Evolutionary conservation across 352 stramenopile species (phyloP), one percentile per base, ranked within the genome.

Genomic region (Phytophthora lateralis): DNA sequence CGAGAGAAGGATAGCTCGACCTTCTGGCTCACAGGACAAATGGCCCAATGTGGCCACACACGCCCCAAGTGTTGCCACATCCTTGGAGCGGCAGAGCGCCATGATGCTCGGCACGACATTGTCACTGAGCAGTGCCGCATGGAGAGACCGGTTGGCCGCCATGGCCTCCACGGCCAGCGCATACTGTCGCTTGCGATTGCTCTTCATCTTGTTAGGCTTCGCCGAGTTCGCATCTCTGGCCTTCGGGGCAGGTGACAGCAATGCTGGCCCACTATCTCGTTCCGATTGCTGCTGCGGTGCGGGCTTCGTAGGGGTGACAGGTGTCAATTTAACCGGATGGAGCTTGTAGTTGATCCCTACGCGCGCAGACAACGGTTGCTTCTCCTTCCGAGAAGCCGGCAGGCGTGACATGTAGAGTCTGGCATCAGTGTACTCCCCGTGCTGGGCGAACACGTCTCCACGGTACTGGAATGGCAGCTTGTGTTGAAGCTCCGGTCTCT

Each of bases 361-460:
- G 12, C 54, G 59, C 14, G 58, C 58, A 10, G 64, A 69, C 26
- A 72, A n/a, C 44, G 58, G 64, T 30, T 72, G 63, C 38, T 68
- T 72, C 48, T 72, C 58, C 41, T 87, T 89, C 15, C 74, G 68
- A 37, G 78, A 83, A 3, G 75, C 71, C 7, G 81, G 76, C 9
- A 93, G 45, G 3, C 83, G 76, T 15, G 83, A 93, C 68, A 93
- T 85, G 64, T 93, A 93, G 17, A 93, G 50, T 24, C 71, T 73
- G 0, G 77, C 81, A 12, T 93, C 81, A 0, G 66, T 78, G 62
- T 93, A 93, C n/a, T 75, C 51, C 2, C 81, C 83, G 39, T 78
- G 83, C 55, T 93, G 83, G n/a, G 76, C 69, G 51, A 93, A 93
- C 9, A 88, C 63, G 43, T 93, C 83, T 35, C 83, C 83, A 52